Conservation (phyloP, 1,284 basidiomycete species). For the Leccinum pachyderme region DNA sequence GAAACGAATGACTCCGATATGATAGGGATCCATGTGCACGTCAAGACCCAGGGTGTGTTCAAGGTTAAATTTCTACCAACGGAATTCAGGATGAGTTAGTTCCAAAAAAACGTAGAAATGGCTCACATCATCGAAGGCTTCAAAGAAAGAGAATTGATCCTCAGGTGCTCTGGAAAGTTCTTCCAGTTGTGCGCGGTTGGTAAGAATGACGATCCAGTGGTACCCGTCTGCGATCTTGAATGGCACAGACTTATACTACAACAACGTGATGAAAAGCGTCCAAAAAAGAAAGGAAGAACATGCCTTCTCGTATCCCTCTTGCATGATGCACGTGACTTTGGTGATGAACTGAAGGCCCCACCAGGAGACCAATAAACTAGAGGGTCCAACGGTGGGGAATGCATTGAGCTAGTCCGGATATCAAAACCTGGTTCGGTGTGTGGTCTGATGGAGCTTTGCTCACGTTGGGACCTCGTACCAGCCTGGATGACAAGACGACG, state of each 20-base stretch:
- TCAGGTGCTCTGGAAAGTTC: conserved; percentile 12
- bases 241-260: conserved; percentile 33
- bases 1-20: not conserved
- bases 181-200: conserved; percentile 35
- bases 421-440: not conserved
- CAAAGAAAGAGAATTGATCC: not conserved
- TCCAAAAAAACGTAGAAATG: not conserved
- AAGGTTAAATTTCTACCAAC: not conserved
- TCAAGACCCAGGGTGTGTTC: not conserved
- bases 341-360: conserved; percentile 11
- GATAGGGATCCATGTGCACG: not conserved
- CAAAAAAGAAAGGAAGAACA: not conserved
- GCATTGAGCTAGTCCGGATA: not conserved
- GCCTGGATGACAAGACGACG: not conserved
- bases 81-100: not conserved
- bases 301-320: conserved; percentile 24
- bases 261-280: not conserved
- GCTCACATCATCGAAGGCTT: not conserved
- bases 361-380: conserved; percentile 19
- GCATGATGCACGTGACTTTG: conserved; percentile 10
- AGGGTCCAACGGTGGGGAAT: conserved; percentile 15
- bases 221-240: conserved; percentile 42
- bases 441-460: not conserved
- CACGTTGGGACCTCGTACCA: not conserved
- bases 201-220: conserved; percentile 41